Base-by-base conservation (phyloP, 208 protist species). In the Acanthamoeba sp. region DNA sequence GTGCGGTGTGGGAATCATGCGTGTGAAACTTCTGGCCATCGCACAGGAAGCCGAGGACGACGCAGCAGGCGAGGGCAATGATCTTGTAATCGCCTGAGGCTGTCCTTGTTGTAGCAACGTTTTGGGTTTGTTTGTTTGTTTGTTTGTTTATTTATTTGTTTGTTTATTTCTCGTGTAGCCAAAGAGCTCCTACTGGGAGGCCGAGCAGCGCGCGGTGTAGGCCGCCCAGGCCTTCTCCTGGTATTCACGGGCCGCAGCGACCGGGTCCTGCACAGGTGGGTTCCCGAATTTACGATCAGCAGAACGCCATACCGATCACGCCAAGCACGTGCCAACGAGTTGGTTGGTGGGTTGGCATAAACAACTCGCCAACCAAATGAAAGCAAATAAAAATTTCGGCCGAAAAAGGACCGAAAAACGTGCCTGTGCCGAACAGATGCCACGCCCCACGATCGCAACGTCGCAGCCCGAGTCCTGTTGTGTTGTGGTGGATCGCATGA, bases 401-500 rank as follows among this genome's bases (percentile, higher is more conserved):
- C 10, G 29, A 2, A 76, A 3, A 76, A 80, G 22, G 22, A 80
- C 34, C 2, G 38, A 36, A 52, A 88, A 40, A 62, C 14, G 78
- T 85, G 59, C 76, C 42, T 14, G 27, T 4, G 48, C 88, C 22
- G 96, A 64, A 42, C 95, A 97, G 80, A 98, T 96, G 73, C 97
- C 97, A 69, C 97, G 93, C 32, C 97, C 97, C 1, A 98, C 97
- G 57, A 98, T 98, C 82, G 98, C 97, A 4, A 98, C 93, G 90
- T 98, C 97, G 57, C 95, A 96, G 32, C 94, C 94, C 18, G 62
- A 85, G 1, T 85, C 69, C 90, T 92, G 57, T 40, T 36, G 24
- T 84, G 36, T n/a, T 52, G 76, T 48, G 10, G 42, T 34, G 34
- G n/a, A 36, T 78, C 18, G 71, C 16, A 27, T 24, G 42, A 16